A percentile compares a stretch with the other conserved stretches of the same genome.
Conservation (phyloP, 345 rosid genomes). For the Trapa bicornis region DNA sequence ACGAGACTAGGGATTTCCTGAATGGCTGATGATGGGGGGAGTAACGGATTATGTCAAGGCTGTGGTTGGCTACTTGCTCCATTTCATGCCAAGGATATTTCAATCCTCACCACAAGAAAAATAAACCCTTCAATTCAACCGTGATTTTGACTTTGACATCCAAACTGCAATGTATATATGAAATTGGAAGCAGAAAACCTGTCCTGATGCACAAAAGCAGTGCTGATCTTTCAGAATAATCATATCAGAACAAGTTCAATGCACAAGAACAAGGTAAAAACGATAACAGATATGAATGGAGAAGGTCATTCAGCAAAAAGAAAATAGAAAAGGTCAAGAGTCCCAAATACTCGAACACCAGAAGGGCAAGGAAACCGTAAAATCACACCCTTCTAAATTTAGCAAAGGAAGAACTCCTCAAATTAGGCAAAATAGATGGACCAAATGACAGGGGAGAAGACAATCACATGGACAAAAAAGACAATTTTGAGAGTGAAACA, state of each 20-base stretch:
- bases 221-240: neutral
- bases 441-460: neutral
- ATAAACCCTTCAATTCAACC: neutral
- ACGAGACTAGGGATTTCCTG: constrained; percentile 27
- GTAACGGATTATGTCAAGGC: constrained; percentile 52
- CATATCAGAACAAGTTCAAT: neutral
- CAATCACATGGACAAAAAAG: neutral
- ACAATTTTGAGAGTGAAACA: neutral
- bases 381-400: neutral
- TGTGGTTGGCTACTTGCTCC: constrained; percentile 23
- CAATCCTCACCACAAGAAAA: constrained; percentile 19
- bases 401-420: too few relatives aligned
- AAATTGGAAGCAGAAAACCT: neutral
- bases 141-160: neutral
- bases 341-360: neutral
- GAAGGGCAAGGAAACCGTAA: neutral
- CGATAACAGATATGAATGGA: neutral
- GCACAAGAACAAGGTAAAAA: neutral
- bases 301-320: neutral
- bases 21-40: constrained; percentile 37
- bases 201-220: neutral
- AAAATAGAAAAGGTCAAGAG: neutral
- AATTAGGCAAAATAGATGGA: too few relatives aligned
- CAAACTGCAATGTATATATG: neutral
- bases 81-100: constrained; percentile 20